Percentiles rank a stretch among this genome's conserved stretches.
phyloP scores from a whole-genome alignment of 148 eudicot genomes.

The Tetragonia tetragonoides region DNA sequence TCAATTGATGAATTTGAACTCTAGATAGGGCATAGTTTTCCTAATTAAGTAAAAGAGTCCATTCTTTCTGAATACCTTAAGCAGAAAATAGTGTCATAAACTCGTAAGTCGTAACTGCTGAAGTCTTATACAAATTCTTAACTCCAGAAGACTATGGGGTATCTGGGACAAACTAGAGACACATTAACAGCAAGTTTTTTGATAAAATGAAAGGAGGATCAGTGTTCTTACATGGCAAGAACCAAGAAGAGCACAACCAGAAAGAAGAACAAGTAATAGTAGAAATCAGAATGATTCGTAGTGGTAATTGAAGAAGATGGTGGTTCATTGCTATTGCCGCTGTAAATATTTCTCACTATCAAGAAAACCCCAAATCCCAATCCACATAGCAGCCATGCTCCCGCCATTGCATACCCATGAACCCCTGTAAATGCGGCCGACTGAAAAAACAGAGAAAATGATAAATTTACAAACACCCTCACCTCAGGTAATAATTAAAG shows the following conservation, averaged over 20 bases:
- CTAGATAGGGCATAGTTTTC: too few relatives aligned
- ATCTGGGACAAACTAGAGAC: too few relatives aligned
- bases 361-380: conserved; percentile 47
- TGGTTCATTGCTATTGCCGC: conserved; percentile 16
- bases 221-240: conserved; percentile 56
- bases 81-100: too few relatives aligned
- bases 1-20: too few relatives aligned
- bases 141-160: too few relatives aligned
- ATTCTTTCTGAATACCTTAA: too few relatives aligned
- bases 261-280: conserved; percentile 34
- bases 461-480: neutral
- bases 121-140: too few relatives aligned
- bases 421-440: conserved; percentile 71
- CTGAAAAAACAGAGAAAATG: conserved; percentile 30
- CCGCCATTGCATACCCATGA: conserved; percentile 67
- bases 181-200: too few relatives aligned
- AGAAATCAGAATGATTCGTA: conserved; percentile 31
- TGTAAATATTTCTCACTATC: conserved; percentile 27
- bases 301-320: conserved; percentile 21
- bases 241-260: conserved; percentile 45
- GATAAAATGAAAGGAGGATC: neutral
- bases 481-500: neutral
- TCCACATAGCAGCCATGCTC: conserved; percentile 56
- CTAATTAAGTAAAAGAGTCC: too few relatives aligned
- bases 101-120: too few relatives aligned